Evolutionary conservation across 352 stramenopile genomes (phyloP).

Genomic region (Phytophthora rubi): DNA sequence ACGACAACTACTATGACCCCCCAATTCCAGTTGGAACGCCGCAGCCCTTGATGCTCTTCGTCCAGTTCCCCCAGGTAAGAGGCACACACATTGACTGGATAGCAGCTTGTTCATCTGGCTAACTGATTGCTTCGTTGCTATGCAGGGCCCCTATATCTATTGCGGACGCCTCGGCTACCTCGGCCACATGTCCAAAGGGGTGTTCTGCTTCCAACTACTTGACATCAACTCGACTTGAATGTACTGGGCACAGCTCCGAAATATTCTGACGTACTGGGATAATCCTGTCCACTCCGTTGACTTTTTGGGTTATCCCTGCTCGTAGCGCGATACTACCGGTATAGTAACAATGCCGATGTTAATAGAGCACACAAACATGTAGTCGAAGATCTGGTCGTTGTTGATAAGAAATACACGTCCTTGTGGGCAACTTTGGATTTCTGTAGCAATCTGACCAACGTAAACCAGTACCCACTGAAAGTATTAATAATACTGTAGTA

Average conservation of each 20-base stretch:
- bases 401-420: no score
- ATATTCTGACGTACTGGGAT: conserved; percentile 11
- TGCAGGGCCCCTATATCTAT: conserved; percentile 68
- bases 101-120: background rate
- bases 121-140: background rate
- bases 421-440: no score
- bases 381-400: no score
- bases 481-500: no score
- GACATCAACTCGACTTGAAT: conserved; percentile 37
- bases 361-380: no score
- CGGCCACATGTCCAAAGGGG: conserved; percentile 39
- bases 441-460: no score
- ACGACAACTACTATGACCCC: conserved; percentile 19
- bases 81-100: background rate
- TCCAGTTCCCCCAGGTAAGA: conserved; percentile 38
- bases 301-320: no score
- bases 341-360: no score
- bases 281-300: background rate
- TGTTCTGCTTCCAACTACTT: conserved; percentile 74
- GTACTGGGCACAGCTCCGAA: conserved; percentile 34
- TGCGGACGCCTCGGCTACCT: conserved; percentile 68
- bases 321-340: no score
- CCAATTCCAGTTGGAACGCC: conserved; percentile 9
- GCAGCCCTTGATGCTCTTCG: conserved; percentile 28
- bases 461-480: no score